Evolutionary conservation across 345 rosid species (phyloP).

Genomic region (Aurinia saxatilis): DNA sequence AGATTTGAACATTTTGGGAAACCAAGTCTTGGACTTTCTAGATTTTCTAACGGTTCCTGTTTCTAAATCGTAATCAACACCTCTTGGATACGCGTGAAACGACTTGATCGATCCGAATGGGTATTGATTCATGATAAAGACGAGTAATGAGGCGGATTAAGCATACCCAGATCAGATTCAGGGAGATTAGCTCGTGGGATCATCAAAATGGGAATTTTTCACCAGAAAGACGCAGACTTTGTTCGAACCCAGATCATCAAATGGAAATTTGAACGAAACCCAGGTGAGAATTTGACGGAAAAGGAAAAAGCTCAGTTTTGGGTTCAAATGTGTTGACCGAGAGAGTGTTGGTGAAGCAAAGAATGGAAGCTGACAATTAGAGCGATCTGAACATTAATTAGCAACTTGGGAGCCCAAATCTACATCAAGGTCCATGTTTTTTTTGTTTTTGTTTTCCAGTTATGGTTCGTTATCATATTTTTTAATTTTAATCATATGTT

Average conservation of each 20-base stretch:
- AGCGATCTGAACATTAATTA: too few species aligned
- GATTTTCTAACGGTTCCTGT: constrained; percentile 51
- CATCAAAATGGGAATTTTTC: neutral
- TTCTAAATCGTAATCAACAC: constrained; percentile 72
- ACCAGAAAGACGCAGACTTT: constrained; percentile 14
- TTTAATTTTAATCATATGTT: too few species aligned
- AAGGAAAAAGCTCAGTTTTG: too few species aligned
- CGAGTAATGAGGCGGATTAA: constrained; percentile 22
- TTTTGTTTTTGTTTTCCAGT: too few species aligned
- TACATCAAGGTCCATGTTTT: too few species aligned
- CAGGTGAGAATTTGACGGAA: neutral
- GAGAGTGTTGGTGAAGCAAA: too few species aligned
- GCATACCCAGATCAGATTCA: constrained; percentile 39
- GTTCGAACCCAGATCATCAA: constrained; percentile 15
- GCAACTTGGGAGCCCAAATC: too few species aligned
- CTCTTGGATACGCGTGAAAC: constrained; percentile 64
- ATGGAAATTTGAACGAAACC: constrained; percentile 12
- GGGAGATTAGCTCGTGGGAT: constrained; percentile 17
- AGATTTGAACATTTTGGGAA: constrained; percentile 53
- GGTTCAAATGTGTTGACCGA: too few species aligned
- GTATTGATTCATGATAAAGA: constrained; percentile 54
- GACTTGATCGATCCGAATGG: constrained; percentile 47
- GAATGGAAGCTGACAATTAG: too few species aligned
- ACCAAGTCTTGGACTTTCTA: constrained; percentile 46
- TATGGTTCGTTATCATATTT: too few species aligned